Base-by-base conservation (phyloP, 2,329 filamentous ascomycete species). In the Capronia americana region DNA sequence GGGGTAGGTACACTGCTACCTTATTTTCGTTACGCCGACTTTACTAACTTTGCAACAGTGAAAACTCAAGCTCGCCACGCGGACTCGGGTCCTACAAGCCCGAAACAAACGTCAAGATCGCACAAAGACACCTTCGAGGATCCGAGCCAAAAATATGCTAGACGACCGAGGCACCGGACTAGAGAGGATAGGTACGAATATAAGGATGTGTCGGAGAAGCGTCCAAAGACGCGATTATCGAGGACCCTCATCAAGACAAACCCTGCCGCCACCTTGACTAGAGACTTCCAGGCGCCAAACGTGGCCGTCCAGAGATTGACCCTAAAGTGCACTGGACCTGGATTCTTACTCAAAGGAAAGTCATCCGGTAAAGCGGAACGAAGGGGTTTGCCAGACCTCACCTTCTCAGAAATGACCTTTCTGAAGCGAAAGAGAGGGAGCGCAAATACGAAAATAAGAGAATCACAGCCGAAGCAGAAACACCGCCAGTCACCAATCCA, bases 351-450 rank as follows among this genome's bases (percentile, higher is more conserved):
- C 24, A 72, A 68, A 59, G 68, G 64, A 20, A 70, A 68, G 53
- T 50, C 58, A n/a, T 73, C 71, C 1, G 50, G 34, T 14, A 60
- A 53, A 26, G 34, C 65, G 4, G 34, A 62, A 23, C 48, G 57
- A 20, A 64, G 41, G 26, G 71, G 62, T 41, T 23, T 72, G n/a
- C 71, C 70, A 14, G 72, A 73, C 55, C 66, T 73, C n/a, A 65
- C 70, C 6, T 73, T 73, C 51, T 63, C 72, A 6, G 68, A 71
- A 30, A 73, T 73, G 71, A 55, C 50, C 7, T 73, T 72, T 56
- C 68, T 73, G 23, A 64, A 56, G 24, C 69, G 64, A 20, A 70
- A 67, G 48, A 55, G 41, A 46, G n/a, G 48, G 34, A 46, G 53
- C 2, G 53, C 51, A 3, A 24, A 56, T 51, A 23, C 32, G 7